Conservation (phyloP, 1,284 basidiomycete genomes). For the Ceratobasidium sp. region DNA sequence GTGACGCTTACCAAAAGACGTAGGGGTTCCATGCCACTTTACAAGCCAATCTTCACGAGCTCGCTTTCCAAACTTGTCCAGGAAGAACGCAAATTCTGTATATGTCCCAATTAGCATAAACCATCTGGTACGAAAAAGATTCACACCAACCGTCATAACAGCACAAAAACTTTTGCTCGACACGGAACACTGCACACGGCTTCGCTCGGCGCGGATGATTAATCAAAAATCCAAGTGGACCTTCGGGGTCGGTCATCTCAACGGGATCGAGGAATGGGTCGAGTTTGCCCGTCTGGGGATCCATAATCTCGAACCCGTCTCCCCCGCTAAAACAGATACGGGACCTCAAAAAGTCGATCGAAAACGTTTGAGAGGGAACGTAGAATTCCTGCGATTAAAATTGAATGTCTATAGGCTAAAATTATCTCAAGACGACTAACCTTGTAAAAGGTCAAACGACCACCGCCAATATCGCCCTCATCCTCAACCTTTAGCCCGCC, state of each 20-base stretch:
- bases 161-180: slow-evolving; percentile 37
- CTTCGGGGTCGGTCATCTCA: slow-evolving; percentile 21
- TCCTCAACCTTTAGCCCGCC: slow-evolving; percentile 36
- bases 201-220: slow-evolving; percentile 28
- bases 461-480: slow-evolving; percentile 32
- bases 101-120: background rate
- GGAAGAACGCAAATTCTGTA: slow-evolving; percentile 30
- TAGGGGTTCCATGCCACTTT: slow-evolving; percentile 27
- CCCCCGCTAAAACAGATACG: slow-evolving; percentile 33
- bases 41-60: slow-evolving; percentile 33
- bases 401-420: background rate
- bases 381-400: slow-evolving; percentile 20
- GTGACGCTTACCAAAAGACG: slow-evolving; percentile 11
- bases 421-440: background rate
- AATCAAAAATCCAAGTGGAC: slow-evolving; percentile 32
- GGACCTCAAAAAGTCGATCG: slow-evolving; percentile 34
- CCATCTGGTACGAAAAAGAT: background rate
- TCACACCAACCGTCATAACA: slow-evolving; percentile 30
- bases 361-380: slow-evolving; percentile 34
- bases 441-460: slow-evolving; percentile 31
- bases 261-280: slow-evolving; percentile 35
- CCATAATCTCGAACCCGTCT: slow-evolving; percentile 35
- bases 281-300: slow-evolving; percentile 21
- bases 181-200: slow-evolving; percentile 23
- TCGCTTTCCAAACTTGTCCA: slow-evolving; percentile 37